Base-by-base conservation (phyloP, 139 green algal genomes). In the Eudorina sp. region DNA sequence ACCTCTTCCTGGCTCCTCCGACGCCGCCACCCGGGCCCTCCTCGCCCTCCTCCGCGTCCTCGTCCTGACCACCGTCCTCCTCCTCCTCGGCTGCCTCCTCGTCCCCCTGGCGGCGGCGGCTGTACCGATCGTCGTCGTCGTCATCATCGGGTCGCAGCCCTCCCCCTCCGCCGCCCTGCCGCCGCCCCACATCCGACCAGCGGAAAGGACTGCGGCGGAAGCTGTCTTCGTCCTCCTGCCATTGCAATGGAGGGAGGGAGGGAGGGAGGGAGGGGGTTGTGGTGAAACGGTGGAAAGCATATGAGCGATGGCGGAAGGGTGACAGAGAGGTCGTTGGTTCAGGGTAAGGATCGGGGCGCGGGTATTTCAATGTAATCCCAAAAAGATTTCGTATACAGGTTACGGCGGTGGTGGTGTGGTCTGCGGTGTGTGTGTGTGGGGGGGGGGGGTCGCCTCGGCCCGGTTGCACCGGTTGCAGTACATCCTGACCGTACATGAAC, bases 141-240 rank as follows among this genome's bases (percentile, higher is more conserved):
- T 75, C 55, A 41, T 75, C 55, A 25, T 25, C 25, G 13, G 55
- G 41, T n/a, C 79, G 55, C 41, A 29, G 25, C 0, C 27, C 60
- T 3, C 66, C 66, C 62, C 62, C 62, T 72, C 21, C 29, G 4
- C n/a, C 36, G 18, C 1, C 38, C 60, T 38, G 46, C 31, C 40
- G 62, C 31, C 66, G 82, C 23, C 75, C 85, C 53, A 85, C 74
- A 11, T 58, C 23, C 2, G 85, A 81, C 74, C 85, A 90, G n/a
- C 62, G 36, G 64, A 90, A 90, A 27, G 74, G 58, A 40, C 38
- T 66, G 34, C 41, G 29, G 5, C 31, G 13, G 45, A 5, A 5
- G 19, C n/a, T n/a, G 29, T 74, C 34, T 0, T 58, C 74, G 0
- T 53, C 34, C 27, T 79, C 74, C 0, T 79, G n/a, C n/a, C n/a